phyloP scores from a whole-genome alignment of 2,329 filamentous ascomycete genomes.

The Mycosphaerella arachidis region DNA sequence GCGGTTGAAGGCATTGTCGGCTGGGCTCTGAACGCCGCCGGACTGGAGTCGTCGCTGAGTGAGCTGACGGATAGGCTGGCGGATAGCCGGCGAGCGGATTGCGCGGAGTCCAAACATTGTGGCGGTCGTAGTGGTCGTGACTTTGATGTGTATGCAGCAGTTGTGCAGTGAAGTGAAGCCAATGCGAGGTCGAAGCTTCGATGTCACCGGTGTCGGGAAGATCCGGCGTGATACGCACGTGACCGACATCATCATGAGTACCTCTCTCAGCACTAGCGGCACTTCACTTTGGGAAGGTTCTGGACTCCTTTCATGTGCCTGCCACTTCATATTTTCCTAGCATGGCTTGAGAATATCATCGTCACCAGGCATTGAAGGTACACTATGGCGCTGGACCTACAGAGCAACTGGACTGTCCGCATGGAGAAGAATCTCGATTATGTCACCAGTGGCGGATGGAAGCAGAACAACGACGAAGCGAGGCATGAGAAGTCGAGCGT shows the following conservation, averaged over 20 bases:
- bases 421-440: slow-evolving; percentile 34
- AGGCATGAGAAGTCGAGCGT: slow-evolving; percentile 1
- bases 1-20: slow-evolving; percentile 88
- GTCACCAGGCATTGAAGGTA: neutral
- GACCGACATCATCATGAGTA: neutral
- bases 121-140: slow-evolving; percentile 10
- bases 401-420: slow-evolving; percentile 33
- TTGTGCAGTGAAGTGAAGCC: neutral
- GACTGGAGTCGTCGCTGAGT: slow-evolving; percentile 21
- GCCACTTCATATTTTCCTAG: neutral
- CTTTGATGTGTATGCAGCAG: neutral
- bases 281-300: neutral
- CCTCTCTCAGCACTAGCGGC: neutral
- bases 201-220: neutral
- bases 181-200: neutral
- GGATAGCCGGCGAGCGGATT: slow-evolving; percentile 16
- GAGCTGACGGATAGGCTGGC: slow-evolving; percentile 28
- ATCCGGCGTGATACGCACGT: neutral
- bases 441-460: slow-evolving; percentile 13
- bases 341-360: neutral
- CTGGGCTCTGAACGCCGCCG: slow-evolving; percentile 49
- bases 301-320: slow-evolving; percentile 14
- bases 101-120: slow-evolving; percentile 28
- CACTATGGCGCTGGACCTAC: slow-evolving; percentile 33
- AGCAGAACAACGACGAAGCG: slow-evolving; percentile 1